Conservation (phyloP, 2,329 filamentous ascomycete genomes). For the Trichoderma atroviride region DNA sequence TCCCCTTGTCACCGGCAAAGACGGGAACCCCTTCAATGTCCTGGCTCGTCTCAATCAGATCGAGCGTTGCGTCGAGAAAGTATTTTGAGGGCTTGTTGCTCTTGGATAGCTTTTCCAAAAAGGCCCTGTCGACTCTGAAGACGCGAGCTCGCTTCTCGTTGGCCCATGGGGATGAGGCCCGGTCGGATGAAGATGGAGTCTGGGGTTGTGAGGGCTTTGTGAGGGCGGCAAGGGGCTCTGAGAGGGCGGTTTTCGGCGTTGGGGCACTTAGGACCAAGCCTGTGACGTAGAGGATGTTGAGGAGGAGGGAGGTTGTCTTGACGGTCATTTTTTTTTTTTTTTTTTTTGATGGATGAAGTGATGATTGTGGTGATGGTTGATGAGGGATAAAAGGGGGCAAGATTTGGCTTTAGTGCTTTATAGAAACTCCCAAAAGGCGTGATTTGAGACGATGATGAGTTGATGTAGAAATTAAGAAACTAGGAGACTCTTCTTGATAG, state of each 20-base stretch:
- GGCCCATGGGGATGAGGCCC: neutral
- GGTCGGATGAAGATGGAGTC: conserved; percentile 5
- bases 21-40: conserved; percentile 26
- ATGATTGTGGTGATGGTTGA: neutral
- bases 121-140: conserved; percentile 23
- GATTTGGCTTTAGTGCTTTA: neutral
- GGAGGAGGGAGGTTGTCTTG: neutral
- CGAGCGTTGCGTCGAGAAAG: conserved; percentile 25
- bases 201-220: neutral
- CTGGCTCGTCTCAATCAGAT: conserved; percentile 17
- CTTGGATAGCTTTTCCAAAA: neutral
- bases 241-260: neutral
- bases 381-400: neutral
- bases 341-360: neutral
- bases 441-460: neutral
- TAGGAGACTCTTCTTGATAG: neutral
- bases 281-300: conserved; percentile 22
- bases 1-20: conserved; percentile 23
- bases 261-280: conserved; percentile 27
- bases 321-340: conserved; percentile 16
- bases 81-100: conserved; percentile 5
- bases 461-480: neutral
- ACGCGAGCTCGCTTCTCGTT: conserved; percentile 9
- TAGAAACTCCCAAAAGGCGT: neutral
- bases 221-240: neutral